phyloP scores from a whole-genome alignment of 2,329 filamentous ascomycete species.

The Coniella lustricola region DNA sequence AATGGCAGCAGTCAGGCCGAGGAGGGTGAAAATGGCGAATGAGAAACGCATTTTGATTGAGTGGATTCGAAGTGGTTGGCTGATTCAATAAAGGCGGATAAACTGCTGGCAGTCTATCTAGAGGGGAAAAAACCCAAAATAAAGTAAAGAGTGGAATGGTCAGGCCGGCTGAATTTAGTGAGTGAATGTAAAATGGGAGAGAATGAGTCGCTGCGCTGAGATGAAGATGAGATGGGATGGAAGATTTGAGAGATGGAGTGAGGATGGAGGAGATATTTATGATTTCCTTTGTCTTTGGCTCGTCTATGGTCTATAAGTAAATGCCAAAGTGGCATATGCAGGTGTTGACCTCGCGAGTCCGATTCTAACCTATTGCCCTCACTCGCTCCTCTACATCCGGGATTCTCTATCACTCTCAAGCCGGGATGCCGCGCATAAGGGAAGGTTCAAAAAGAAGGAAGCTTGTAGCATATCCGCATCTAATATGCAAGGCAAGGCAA shows the following conservation, averaged over 20 bases:
- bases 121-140: neutral
- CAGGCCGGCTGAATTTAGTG: conserved; percentile 1
- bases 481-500: too few species aligned
- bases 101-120: neutral
- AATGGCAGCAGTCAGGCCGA: neutral
- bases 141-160: neutral
- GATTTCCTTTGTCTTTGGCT: too few species aligned
- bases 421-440: too few species aligned
- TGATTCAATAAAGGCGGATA: neutral
- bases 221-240: neutral
- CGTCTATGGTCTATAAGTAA: too few species aligned
- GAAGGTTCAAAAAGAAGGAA: too few species aligned
- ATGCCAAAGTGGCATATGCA: too few species aligned
- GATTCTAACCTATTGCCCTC: too few species aligned
- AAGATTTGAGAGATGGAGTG: neutral
- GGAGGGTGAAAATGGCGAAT: neutral
- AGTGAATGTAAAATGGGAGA: neutral
- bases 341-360: too few species aligned
- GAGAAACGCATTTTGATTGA: conserved; percentile 4
- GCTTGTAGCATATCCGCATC: too few species aligned
- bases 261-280: neutral
- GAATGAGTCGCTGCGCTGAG: neutral
- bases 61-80: neutral
- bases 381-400: too few species aligned
- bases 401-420: too few species aligned